Conservation (phyloP, 805 yeast species). For the Metschnikowia gelsemii region DNA sequence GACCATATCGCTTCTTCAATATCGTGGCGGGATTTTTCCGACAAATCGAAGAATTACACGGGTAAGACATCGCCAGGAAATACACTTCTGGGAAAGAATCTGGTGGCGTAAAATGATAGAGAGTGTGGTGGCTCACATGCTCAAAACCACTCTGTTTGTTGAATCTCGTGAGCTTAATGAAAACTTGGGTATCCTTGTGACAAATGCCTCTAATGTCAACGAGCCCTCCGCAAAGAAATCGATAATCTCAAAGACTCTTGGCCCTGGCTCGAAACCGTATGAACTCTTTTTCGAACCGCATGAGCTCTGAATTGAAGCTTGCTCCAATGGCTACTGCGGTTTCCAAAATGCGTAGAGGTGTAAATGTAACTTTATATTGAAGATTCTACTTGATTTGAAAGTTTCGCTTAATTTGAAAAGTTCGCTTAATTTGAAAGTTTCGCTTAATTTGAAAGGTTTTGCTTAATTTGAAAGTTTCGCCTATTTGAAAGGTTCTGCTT, state of each 20-base stretch:
- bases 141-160: constrained; percentile 74
- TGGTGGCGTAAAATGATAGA: constrained; percentile 74
- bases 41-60: too few species aligned
- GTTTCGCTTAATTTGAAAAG: too few species aligned
- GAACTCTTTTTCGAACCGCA: too few species aligned
- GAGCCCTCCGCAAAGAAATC: constrained; percentile 85
- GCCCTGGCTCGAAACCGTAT: constrained; percentile 73
- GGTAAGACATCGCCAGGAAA: too few species aligned
- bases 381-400: too few species aligned
- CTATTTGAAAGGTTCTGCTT: too few species aligned
- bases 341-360: constrained; percentile 54
- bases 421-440: too few species aligned
- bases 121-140: constrained; percentile 85
- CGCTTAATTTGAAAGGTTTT: too few species aligned
- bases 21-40: too few species aligned
- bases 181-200: constrained; percentile 89
- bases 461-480: too few species aligned
- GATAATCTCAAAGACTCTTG: constrained; percentile 51
- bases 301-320: constrained; percentile 62
- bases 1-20: too few species aligned
- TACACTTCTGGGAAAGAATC: constrained; percentile 85
- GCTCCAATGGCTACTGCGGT: constrained; percentile 43
- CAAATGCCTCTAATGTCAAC: constrained; percentile 69
- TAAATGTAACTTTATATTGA: too few species aligned
- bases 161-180: constrained; percentile 77